Evolutionary conservation across 108 stramenopile genomes (phyloP).

Genomic region (Fragilaria crotonensis): DNA sequence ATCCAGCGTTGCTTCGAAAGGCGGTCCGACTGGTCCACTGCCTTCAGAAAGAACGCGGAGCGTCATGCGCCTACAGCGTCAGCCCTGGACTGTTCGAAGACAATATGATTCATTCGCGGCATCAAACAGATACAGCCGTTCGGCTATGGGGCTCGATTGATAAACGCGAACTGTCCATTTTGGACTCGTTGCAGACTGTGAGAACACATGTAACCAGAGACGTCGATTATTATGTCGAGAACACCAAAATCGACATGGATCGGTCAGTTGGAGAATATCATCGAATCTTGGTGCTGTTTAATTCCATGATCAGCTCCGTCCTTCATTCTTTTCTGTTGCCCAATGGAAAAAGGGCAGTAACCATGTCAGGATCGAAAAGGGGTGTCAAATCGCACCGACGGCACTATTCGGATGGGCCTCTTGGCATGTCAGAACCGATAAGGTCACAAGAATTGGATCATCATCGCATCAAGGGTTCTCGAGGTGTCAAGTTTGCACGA

Average conservation of each 20-base stretch:
- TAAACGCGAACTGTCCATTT: background rate
- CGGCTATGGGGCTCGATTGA: background rate
- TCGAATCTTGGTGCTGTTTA: constrained; percentile 30
- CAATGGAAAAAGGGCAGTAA: background rate
- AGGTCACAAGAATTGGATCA: background rate
- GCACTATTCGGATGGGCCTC: background rate
- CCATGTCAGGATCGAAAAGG: background rate
- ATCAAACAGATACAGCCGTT: background rate
- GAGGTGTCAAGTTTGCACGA: background rate
- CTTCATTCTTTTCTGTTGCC: constrained; percentile 4
- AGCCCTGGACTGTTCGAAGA: background rate
- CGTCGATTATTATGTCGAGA: background rate
- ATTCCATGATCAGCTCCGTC: constrained; percentile 18
- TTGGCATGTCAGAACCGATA: background rate
- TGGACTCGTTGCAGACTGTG: background rate
- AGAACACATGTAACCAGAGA: constrained; percentile 3
- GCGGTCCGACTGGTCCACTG: constrained; percentile 31
- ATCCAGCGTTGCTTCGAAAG: constrained; percentile 15
- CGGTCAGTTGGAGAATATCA: constrained; percentile 8
- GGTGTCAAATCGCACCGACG: background rate
- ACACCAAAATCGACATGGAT: constrained; percentile 3
- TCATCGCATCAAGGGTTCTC: background rate
- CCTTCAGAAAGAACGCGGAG: constrained; percentile 39
- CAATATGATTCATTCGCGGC: background rate
- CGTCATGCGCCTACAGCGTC: constrained; percentile 23